Base-by-base conservation (phyloP, 192 early-diverging fungal species). In the Coemansia brasiliensis region DNA sequence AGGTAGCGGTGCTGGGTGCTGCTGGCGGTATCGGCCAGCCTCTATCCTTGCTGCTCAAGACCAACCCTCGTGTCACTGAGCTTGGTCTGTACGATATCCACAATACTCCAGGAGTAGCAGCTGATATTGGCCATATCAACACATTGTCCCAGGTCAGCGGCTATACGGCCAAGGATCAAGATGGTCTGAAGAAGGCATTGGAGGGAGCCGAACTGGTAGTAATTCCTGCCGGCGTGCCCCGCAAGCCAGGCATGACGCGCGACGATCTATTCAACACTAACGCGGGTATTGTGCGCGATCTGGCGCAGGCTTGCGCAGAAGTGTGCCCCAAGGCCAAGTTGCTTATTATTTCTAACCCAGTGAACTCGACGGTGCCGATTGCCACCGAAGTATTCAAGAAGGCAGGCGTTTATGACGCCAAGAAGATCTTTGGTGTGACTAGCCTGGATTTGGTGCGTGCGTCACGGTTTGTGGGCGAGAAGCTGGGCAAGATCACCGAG, bases 181-280 rank as follows among this genome's bases (percentile, higher is more conserved):
- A 89, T 24, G 82, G 87, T 52, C 85, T 96, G 79, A 84, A 87
- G 65, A 82, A 74, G 40, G 87, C 94, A 8, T 69, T 96, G 46
- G 69, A 74, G 58, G 89, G 80, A 41, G 81, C 90, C n/a, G 81
- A 87, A 52, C 71, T 92, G 40, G 90, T 99, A 55, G 90, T 99
- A 46, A 98, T 99, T 67, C 96, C 96, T 18, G 96, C 94, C 54
- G 94, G 96, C 72, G 90, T 98, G 15, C 96, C 96, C 55, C 88
- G 96, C 71, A 98, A 98, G 89, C 96, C 94, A 55, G 96, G 94
- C 51, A 98, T 98, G 96, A 93, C 94, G 62, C 90, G 96, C 72
- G 94, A 98, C 70, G 96, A 98, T 59, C 82, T 98, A 59, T 98
- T 98, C 89, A 98, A 96, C 86, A 93, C 86, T 81, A 95, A 95